Evolutionary conservation across 1,139 yeast species (phyloP).

Genomic region (Yamadazyma membranifaciens): DNA sequence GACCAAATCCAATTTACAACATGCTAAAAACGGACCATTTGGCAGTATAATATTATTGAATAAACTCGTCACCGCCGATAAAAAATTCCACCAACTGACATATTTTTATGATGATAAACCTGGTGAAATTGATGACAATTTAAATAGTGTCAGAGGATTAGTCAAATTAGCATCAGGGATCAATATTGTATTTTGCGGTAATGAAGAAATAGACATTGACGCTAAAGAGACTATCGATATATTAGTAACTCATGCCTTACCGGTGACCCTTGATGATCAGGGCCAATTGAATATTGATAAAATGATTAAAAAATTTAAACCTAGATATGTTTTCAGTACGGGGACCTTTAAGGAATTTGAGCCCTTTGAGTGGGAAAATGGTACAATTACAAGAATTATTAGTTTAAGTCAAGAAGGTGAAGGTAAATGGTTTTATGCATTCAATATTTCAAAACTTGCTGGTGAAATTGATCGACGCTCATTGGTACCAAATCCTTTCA

Average conservation of each 20-base stretch:
- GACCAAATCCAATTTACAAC: conserved; percentile 47
- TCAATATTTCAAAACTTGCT: conserved; percentile 32
- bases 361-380: conserved; percentile 56
- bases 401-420: conserved; percentile 61
- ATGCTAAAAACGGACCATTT: conserved; percentile 64
- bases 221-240: conserved; percentile 44
- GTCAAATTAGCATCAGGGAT: conserved; percentile 44
- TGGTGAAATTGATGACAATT: background rate
- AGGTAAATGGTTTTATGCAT: conserved; percentile 76
- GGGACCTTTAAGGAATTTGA: conserved; percentile 55
- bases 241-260: conserved; percentile 62
- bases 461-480: conserved; percentile 9
- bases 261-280: conserved; percentile 30
- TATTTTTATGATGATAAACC: conserved; percentile 5
- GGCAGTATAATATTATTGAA: conserved; percentile 56
- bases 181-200: conserved; percentile 45
- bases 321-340: conserved; percentile 64
- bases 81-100: conserved; percentile 7
- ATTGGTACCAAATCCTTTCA: conserved; percentile 36
- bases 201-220: conserved; percentile 19
- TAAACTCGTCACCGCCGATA: conserved; percentile 22
- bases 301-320: conserved; percentile 43
- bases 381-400: conserved; percentile 53
- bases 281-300: conserved; percentile 44
- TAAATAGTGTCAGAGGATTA: conserved; percentile 13